These are phyloP conservation scores for Teunomyces funiuensis DNA, from an alignment of 805 yeast species.

Conservation along the genomic window DNA sequence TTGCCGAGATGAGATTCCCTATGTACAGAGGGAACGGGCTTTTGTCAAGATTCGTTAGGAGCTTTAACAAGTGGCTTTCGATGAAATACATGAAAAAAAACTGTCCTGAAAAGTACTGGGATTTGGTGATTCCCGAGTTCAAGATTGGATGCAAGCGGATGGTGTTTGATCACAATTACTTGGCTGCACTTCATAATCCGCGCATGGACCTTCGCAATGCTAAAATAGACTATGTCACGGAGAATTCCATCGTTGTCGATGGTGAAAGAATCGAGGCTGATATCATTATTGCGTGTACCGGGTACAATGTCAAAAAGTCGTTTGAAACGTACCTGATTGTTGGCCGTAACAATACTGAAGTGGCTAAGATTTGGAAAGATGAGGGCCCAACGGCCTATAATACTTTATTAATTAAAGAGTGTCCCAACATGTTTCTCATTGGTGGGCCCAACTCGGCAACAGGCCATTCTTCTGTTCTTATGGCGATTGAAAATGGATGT, in stretches of 20 bases:
- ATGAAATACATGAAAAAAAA: constrained; percentile 25
- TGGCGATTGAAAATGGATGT: constrained; percentile 37
- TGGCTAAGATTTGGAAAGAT: constrained; percentile 27
- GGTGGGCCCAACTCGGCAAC: constrained; percentile 45
- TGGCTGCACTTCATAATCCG: constrained; percentile 33
- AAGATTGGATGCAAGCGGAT: constrained; percentile 44
- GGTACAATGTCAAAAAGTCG: constrained; percentile 29
- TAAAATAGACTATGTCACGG: constrained; percentile 26
- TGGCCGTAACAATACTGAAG: constrained; percentile 25
- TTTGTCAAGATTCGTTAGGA: constrained; percentile 26
- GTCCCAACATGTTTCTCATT: constrained; percentile 36
- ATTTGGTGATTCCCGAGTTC: constrained; percentile 34
- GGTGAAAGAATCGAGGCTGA: constrained; percentile 34
- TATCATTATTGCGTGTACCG: constrained; percentile 43
- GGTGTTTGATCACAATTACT: constrained; percentile 37
- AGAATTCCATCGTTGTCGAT: constrained; percentile 25
- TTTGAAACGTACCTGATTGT: constrained; percentile 17
- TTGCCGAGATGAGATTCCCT: constrained; percentile 38
- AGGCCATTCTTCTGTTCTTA: constrained; percentile 42
- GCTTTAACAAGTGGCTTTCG: constrained; percentile 20
- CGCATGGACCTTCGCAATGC: constrained; percentile 25
- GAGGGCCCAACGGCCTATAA: constrained; percentile 37
- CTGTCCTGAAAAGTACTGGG: constrained; percentile 35
- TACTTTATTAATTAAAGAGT: constrained; percentile 30
- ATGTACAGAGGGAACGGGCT: constrained; percentile 31